Percentiles rank a stretch among this genome's conserved stretches.
These are phyloP conservation scores for Ophiostoma piceae DNA, from an alignment of 2,329 filamentous ascomycete genomes.

Conservation along the genomic window DNA sequence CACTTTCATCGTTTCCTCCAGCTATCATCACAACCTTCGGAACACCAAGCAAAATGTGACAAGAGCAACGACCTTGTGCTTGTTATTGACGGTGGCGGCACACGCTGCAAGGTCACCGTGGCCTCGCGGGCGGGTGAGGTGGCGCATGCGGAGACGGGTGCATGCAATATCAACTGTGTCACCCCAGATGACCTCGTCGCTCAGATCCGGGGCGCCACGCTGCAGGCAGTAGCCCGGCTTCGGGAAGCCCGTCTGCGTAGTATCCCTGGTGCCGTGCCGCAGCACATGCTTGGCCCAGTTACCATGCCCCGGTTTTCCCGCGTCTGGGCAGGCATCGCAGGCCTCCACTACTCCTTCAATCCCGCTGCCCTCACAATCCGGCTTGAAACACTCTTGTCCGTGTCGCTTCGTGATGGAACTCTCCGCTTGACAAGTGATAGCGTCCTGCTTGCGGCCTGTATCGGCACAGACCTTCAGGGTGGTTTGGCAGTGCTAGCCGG, in stretches of 20 bases:
- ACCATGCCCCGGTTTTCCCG: slow-evolving; percentile 15
- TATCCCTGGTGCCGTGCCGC: neutral
- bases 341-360: slow-evolving; percentile 21
- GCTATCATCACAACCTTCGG: neutral
- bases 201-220: slow-evolving; percentile 16
- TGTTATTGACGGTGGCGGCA: slow-evolving; percentile 23
- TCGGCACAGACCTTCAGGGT: slow-evolving; percentile 18
- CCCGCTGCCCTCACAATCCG: slow-evolving; percentile 17
- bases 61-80: slow-evolving; percentile 15
- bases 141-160: slow-evolving; percentile 19
- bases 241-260: neutral
- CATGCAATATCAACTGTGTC: slow-evolving; percentile 21
- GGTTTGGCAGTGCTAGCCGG: slow-evolving; percentile 17
- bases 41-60: neutral
- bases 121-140: slow-evolving; percentile 14
- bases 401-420: slow-evolving; percentile 13
- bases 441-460: slow-evolving; percentile 16
- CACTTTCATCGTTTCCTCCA: slow-evolving; percentile 20
- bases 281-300: neutral
- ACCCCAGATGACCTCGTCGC: slow-evolving; percentile 17
- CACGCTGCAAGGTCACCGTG: slow-evolving; percentile 20
- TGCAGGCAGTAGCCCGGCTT: slow-evolving; percentile 15
- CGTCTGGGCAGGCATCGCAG: slow-evolving; percentile 22
- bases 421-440: slow-evolving; percentile 22
- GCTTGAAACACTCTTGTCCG: slow-evolving; percentile 17